These are phyloP conservation scores for Hawksworthiomyces lignivorus DNA, from an alignment of 2,329 filamentous ascomycete species.

Conservation along the genomic window DNA sequence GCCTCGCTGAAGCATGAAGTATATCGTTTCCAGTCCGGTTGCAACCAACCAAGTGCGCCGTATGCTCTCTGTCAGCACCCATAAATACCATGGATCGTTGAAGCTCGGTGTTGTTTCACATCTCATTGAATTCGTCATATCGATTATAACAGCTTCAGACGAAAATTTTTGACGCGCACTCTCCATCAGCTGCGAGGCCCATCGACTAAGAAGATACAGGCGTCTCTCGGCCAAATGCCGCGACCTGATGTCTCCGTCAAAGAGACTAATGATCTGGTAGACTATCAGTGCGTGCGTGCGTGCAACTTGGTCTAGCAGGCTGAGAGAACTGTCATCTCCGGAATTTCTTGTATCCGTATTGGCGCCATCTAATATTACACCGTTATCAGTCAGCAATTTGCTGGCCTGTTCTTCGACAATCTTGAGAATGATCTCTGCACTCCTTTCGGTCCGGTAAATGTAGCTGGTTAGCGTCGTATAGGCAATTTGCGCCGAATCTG, in stretches of 20 bases:
- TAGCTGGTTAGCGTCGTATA: conserved; percentile 20
- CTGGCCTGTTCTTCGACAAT: conserved; percentile 16
- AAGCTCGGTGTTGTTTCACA: conserved; percentile 1
- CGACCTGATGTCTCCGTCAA: conserved; percentile 40
- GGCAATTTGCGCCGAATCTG: conserved; percentile 23
- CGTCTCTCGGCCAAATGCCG: conserved; percentile 30
- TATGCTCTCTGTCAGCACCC: conserved; percentile 26
- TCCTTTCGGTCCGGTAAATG: conserved; percentile 12
- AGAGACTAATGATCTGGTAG: conserved; percentile 42
- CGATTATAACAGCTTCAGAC: neutral
- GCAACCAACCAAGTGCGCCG: conserved; percentile 21
- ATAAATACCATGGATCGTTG: conserved; percentile 17
- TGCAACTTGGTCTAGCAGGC: conserved; percentile 26
- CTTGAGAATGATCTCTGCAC: conserved; percentile 12
- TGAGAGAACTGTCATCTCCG: neutral
- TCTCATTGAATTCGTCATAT: conserved; percentile 2
- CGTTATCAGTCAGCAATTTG: neutral
- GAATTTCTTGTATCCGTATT: neutral
- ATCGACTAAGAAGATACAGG: conserved; percentile 13
- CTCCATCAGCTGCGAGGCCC: conserved; percentile 1
- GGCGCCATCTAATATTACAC: neutral
- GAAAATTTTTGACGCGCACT: neutral
- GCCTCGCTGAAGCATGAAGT: conserved; percentile 17
- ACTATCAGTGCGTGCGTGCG: conserved; percentile 40
- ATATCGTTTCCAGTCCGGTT: conserved; percentile 14